Evolutionary conservation across 2,329 filamentous ascomycete genomes (phyloP).

Genomic region (Ophiostoma populinum): DNA sequence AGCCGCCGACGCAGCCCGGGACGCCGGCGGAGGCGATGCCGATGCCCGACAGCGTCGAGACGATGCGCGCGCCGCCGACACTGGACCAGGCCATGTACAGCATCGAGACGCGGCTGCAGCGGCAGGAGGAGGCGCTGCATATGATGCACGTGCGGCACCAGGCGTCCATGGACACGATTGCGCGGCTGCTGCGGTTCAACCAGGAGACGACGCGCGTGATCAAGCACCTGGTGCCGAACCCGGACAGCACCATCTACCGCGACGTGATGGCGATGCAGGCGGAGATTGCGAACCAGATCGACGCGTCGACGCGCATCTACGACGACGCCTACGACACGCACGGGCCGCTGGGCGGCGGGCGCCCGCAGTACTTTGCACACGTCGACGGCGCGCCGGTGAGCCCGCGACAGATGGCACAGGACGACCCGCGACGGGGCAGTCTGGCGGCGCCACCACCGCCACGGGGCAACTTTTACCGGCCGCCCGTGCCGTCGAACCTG

Average conservation of each 20-base stretch:
- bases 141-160: conserved; percentile 69
- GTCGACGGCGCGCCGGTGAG: conserved; percentile 68
- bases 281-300: conserved; percentile 44
- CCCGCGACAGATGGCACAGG: conserved; percentile 70
- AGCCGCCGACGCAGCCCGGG: conserved; percentile 58
- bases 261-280: conserved; percentile 46
- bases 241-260: conserved; percentile 60
- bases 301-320: conserved; percentile 31
- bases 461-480: conserved; percentile 48
- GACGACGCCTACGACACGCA: conserved; percentile 51
- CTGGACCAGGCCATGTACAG: conserved; percentile 77
- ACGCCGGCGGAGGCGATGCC: conserved; percentile 69
- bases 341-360: conserved; percentile 40
- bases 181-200: conserved; percentile 56
- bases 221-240: conserved; percentile 53
- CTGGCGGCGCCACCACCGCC: conserved; percentile 41
- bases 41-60: conserved; percentile 46
- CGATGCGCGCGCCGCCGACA: conserved; percentile 52
- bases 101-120: conserved; percentile 54
- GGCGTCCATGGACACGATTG: conserved; percentile 62
- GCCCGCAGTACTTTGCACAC: conserved; percentile 47
- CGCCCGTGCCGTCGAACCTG: conserved; percentile 66
- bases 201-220: conserved; percentile 67
- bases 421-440: conserved; percentile 60
- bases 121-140: conserved; percentile 69